Percentiles rank a stretch among this genome's conserved stretches.
These are phyloP conservation scores for Penicillium cataractarum DNA, from an alignment of 495 filamentous ascomycete genomes.

Conservation along the genomic window DNA sequence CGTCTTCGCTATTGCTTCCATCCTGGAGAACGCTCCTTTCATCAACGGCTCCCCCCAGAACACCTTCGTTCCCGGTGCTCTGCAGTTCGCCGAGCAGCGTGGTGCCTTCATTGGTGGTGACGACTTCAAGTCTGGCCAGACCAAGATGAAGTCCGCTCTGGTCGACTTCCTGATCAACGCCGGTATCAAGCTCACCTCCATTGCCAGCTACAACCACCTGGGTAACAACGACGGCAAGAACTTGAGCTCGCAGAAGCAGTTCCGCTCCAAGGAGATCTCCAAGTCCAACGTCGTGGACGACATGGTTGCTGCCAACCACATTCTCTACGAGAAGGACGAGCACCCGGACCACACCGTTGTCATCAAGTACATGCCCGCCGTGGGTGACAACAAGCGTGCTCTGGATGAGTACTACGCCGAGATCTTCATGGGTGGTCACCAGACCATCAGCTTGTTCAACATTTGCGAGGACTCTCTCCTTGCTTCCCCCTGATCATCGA, in stretches of 20 bases:
- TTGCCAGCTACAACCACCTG: slow-evolving; percentile 98
- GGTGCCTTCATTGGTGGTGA: slow-evolving; percentile 94
- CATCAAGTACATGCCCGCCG: slow-evolving; percentile 99
- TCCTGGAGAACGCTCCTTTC: slow-evolving; percentile 88
- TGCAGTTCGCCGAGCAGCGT: slow-evolving; percentile 87
- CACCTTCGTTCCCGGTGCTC: slow-evolving; percentile 93
- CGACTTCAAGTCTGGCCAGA: slow-evolving; percentile 99
- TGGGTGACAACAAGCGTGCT: slow-evolving; percentile 98
- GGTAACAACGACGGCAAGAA: slow-evolving; percentile 99
- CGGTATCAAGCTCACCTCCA: slow-evolving; percentile 98
- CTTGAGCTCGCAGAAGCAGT: slow-evolving; percentile 94
- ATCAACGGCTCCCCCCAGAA: slow-evolving; percentile 99
- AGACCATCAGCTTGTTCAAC: slow-evolving; percentile 98
- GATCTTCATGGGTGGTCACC: slow-evolving; percentile 98
- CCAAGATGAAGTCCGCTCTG: slow-evolving; percentile 99
- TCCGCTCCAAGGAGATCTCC: slow-evolving; percentile 99
- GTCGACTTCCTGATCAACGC: slow-evolving; percentile 99
- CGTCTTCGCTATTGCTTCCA: slow-evolving; percentile 91
- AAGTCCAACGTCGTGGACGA: slow-evolving; percentile 99
- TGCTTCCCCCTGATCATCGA: slow-evolving; percentile 97
- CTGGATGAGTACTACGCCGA: slow-evolving; percentile 99
- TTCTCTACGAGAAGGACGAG: slow-evolving; percentile 87
- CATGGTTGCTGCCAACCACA: slow-evolving; percentile 94
- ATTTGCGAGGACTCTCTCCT: slow-evolving; percentile 98
- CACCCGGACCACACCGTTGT: slow-evolving; percentile 89